Conservation (phyloP, 2,329 filamentous ascomycete species). For the Claviceps humidiphila region DNA sequence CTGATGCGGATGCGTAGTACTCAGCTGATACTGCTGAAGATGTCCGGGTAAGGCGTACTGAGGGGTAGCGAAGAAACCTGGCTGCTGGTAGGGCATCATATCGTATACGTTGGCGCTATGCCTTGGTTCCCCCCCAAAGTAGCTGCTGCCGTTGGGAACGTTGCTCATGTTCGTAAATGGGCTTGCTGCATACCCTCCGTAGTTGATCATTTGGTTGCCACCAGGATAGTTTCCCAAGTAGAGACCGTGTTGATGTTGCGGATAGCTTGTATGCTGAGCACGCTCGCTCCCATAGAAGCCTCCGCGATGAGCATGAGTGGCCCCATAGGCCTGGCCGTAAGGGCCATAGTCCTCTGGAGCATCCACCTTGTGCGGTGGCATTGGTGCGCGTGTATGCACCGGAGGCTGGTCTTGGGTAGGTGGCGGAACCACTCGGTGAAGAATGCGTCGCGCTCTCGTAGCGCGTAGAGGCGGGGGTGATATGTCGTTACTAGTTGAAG, state of each 20-base stretch:
- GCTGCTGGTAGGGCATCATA: conserved; percentile 37
- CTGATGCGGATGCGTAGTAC: conserved; percentile 23
- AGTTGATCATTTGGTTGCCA: conserved; percentile 35
- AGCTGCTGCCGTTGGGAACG: conserved; percentile 24
- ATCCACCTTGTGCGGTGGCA: conserved; percentile 49
- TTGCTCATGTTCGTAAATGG: conserved; percentile 32
- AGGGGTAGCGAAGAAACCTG: conserved; percentile 7
- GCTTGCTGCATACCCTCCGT: conserved; percentile 23
- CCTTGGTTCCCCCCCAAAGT: conserved; percentile 26
- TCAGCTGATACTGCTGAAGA: conserved; percentile 27
- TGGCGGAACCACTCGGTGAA: conserved; percentile 19
- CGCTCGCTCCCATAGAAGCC: conserved; percentile 12
- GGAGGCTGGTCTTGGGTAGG: conserved; percentile 26
- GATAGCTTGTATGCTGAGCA: conserved; percentile 25
- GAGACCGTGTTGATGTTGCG: conserved; percentile 34
- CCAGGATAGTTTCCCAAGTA: conserved; percentile 25
- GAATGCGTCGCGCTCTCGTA: conserved; percentile 16
- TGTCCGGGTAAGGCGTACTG: conserved; percentile 9
- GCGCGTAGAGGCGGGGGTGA: conserved; percentile 9
- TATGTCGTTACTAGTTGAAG: conserved; percentile 31
- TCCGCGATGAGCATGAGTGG: conserved; percentile 13
- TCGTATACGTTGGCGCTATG: conserved; percentile 27
- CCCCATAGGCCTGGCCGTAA: conserved; percentile 11
- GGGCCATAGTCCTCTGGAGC: conserved; percentile 47
- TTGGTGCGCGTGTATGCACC: conserved; percentile 24